Conservation (phyloP, 2,329 filamentous ascomycete genomes). For the Xylaria polymorpha region DNA sequence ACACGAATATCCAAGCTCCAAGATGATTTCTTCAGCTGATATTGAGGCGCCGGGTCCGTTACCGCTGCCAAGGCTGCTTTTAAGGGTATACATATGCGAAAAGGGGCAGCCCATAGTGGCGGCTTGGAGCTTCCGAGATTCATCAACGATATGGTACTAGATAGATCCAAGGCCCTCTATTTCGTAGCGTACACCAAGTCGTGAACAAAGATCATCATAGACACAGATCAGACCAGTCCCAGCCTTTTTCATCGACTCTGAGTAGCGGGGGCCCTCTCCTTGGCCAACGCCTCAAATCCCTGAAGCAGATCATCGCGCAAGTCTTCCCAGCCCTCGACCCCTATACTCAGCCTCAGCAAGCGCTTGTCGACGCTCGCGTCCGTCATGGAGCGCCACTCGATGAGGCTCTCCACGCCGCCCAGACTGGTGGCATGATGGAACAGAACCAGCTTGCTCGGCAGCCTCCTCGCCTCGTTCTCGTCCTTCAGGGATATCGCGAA, state of each 20-base stretch:
- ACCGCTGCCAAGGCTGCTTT: not conserved
- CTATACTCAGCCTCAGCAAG: slow-evolving; percentile 84
- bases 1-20: not conserved
- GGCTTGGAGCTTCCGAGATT: not conserved
- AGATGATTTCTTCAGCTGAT: not conserved
- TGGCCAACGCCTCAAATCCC: slow-evolving; percentile 69
- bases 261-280: slow-evolving; percentile 42
- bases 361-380: slow-evolving; percentile 77
- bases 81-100: not conserved
- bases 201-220: not conserved
- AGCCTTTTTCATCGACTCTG: not conserved
- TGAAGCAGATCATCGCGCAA: slow-evolving; percentile 78
- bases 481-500: slow-evolving; percentile 78
- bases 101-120: not conserved
- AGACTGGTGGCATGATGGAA: slow-evolving; percentile 97
- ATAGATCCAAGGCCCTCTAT: not conserved
- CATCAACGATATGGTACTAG: not conserved
- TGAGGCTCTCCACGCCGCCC: slow-evolving; percentile 92
- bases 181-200: not conserved
- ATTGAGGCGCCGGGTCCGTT: not conserved
- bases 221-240: not conserved
- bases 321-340: slow-evolving; percentile 89
- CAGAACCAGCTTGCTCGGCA: slow-evolving; percentile 82
- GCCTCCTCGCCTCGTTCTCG: slow-evolving; percentile 68
- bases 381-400: slow-evolving; percentile 95